These are phyloP conservation scores for Ceratocystiopsis sp. DNA, from an alignment of 2,329 filamentous ascomycete genomes.

Conservation along the genomic window DNA sequence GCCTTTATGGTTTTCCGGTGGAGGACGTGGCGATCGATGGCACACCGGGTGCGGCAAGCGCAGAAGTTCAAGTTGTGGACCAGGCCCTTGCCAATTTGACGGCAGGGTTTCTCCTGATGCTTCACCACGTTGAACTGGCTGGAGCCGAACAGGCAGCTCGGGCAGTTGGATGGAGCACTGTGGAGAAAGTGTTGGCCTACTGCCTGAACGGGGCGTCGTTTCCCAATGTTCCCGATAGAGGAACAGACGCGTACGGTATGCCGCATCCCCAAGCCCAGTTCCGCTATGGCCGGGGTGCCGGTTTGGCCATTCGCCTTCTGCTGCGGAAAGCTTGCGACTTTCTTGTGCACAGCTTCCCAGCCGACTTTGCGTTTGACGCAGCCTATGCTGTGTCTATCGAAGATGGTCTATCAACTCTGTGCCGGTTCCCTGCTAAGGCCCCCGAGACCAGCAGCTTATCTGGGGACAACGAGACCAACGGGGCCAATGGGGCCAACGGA, in stretches of 20 bases:
- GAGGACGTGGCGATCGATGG: not conserved
- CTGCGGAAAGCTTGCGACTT: slow-evolving; percentile 40
- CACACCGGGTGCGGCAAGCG: no score
- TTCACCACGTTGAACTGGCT: slow-evolving; percentile 5
- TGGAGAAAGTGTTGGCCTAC: slow-evolving; percentile 9
- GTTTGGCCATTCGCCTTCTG: slow-evolving; percentile 21
- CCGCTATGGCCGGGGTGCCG: slow-evolving; percentile 35
- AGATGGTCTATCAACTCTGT: not conserved
- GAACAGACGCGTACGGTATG: slow-evolving; percentile 6
- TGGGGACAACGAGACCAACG: no score
- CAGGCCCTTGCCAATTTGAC: slow-evolving; percentile 6
- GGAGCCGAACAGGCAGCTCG: slow-evolving; percentile 5
- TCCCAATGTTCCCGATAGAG: slow-evolving; percentile 12
- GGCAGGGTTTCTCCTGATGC: slow-evolving; percentile 9
- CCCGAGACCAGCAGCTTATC: no score
- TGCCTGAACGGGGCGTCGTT: slow-evolving; percentile 14
- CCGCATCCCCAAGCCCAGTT: slow-evolving; percentile 18
- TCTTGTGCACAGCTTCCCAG: slow-evolving; percentile 40
- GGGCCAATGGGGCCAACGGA: not conserved
- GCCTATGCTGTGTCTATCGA: not conserved
- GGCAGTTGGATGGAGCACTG: slow-evolving; percentile 8
- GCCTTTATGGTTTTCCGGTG: slow-evolving; percentile 9
- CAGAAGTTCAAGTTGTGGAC: not conserved
- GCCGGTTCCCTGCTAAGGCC: not conserved
- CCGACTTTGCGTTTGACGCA: slow-evolving; percentile 28